Conservation (phyloP, 805 yeast genomes). For the Middelhovenomyces tepae region DNA sequence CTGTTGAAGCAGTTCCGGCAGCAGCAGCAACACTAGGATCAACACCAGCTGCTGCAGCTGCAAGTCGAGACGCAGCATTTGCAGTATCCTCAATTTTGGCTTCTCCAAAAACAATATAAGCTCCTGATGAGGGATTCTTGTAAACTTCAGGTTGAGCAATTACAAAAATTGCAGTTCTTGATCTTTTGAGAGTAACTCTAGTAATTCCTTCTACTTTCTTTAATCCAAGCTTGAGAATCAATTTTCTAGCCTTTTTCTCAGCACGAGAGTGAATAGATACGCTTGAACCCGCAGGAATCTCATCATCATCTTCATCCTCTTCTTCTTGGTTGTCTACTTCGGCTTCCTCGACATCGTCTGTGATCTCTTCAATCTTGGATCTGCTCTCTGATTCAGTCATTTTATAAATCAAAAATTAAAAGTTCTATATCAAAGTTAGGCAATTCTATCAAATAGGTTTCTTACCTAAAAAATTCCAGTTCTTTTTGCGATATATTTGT, state of each 20-base stretch:
- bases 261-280: constrained; percentile 31
- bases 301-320: constrained; percentile 14
- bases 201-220: constrained; percentile 86
- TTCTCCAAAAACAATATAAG: constrained; percentile 96
- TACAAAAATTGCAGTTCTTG: constrained; percentile 84
- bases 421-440: too few species aligned
- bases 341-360: constrained; percentile 12
- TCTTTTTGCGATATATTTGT: too few species aligned
- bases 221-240: constrained; percentile 79
- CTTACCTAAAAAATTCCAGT: too few species aligned
- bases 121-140: constrained; percentile 83
- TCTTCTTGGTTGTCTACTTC: constrained; percentile 14
- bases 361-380: constrained; percentile 30
- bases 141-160: constrained; percentile 91
- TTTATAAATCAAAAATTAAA: too few species aligned
- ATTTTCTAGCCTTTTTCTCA: constrained; percentile 92
- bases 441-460: too few species aligned
- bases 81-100: constrained; percentile 93
- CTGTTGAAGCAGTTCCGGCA: constrained; percentile 34
- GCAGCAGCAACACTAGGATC: constrained; percentile 29
- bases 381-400: too few species aligned
- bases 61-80: constrained; percentile 57
- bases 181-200: constrained; percentile 92
- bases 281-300: constrained; percentile 7
- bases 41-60: constrained; percentile 37